Evolutionary conservation across 164 flowering plant genomes (phyloP).

Genomic region (Dillenia suffruticosa): DNA sequence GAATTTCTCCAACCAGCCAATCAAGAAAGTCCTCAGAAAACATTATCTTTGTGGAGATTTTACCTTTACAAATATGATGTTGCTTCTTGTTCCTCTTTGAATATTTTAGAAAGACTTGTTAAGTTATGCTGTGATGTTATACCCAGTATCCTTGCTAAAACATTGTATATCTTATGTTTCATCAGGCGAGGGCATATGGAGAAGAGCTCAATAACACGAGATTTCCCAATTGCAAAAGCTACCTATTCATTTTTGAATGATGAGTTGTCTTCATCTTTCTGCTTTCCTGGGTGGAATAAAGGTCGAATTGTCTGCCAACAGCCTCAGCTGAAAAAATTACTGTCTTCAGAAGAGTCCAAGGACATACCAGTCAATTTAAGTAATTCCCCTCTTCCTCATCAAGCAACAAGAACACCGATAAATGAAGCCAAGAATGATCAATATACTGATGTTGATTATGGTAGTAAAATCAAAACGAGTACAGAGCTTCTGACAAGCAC

Average conservation of each 20-base stretch:
- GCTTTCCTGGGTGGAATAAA: constrained; percentile 83
- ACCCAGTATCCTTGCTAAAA: no score
- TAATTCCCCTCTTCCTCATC: constrained; percentile 42
- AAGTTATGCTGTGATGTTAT: no score
- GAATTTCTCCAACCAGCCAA: no score
- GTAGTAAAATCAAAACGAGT: constrained; percentile 17
- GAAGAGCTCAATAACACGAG: constrained; percentile 46
- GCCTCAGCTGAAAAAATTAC: constrained; percentile 59
- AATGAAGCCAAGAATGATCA: constrained; percentile 18
- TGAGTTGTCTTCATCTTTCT: constrained; percentile 52
- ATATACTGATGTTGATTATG: constrained; percentile 14
- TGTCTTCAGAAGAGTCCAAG: constrained; percentile 37
- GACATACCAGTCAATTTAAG: constrained; percentile 34
- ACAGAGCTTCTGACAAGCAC: constrained; percentile 53
- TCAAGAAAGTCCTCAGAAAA: no score
- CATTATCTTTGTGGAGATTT: no score
- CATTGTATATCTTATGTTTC: constrained; percentile 7
- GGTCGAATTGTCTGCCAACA: constrained; percentile 81
- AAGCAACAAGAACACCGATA: constrained; percentile 25
- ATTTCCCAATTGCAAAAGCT: constrained; percentile 70
- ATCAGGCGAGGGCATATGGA: constrained; percentile 83
- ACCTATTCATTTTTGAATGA: constrained; percentile 65
- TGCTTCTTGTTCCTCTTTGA: no score
- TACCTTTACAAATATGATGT: no score
- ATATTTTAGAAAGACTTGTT: no score